Percentiles rank a stretch among this genome's conserved stretches.
Evolutionary conservation across 768 basidiomycete species (phyloP).

Genomic region (Pleurotus eryngii): DNA sequence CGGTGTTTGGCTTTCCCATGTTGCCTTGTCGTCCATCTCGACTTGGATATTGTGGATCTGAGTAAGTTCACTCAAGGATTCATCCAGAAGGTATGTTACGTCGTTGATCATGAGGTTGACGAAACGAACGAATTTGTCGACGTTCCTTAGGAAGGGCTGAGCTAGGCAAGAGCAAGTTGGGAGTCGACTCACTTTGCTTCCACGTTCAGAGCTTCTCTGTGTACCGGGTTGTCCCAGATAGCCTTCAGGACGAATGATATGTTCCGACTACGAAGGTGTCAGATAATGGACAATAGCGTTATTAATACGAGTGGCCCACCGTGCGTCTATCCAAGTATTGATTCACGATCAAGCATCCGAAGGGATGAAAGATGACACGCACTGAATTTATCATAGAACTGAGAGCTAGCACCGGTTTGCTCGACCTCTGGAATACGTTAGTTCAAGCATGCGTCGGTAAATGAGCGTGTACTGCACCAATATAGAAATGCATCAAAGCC

Average conservation of each 20-base stretch:
- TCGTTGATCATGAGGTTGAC: slow-evolving; percentile 99
- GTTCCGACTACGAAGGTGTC: slow-evolving; percentile 53
- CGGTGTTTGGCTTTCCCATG: slow-evolving; percentile 64
- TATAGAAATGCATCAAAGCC: slow-evolving; percentile 91
- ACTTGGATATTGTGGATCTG: slow-evolving; percentile 86
- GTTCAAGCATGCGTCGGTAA: neutral
- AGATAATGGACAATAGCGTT: slow-evolving; percentile 11
- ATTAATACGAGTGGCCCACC: slow-evolving; percentile 27
- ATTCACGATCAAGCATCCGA: slow-evolving; percentile 5
- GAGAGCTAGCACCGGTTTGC: slow-evolving; percentile 94
- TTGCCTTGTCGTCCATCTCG: slow-evolving; percentile 74
- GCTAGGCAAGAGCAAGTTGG: neutral
- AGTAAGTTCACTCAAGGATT: slow-evolving; percentile 83
- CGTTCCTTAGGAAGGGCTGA: slow-evolving; percentile 48
- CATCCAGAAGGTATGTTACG: slow-evolving; percentile 96
- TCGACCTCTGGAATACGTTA: slow-evolving; percentile 73
- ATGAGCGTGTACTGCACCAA: slow-evolving; percentile 45
- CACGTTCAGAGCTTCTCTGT: slow-evolving; percentile 79
- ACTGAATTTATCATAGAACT: slow-evolving; percentile 99
- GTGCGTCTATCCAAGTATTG: slow-evolving; percentile 41
- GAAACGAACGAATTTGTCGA: slow-evolving; percentile 93
- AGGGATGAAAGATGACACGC: slow-evolving; percentile 27
- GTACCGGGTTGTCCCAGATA: slow-evolving; percentile 88
- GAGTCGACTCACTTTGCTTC: slow-evolving; percentile 61
- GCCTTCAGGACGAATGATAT: slow-evolving; percentile 85